phyloP scores from a whole-genome alignment of 208 protist genomes.

The Trypanosoma boissoni region DNA sequence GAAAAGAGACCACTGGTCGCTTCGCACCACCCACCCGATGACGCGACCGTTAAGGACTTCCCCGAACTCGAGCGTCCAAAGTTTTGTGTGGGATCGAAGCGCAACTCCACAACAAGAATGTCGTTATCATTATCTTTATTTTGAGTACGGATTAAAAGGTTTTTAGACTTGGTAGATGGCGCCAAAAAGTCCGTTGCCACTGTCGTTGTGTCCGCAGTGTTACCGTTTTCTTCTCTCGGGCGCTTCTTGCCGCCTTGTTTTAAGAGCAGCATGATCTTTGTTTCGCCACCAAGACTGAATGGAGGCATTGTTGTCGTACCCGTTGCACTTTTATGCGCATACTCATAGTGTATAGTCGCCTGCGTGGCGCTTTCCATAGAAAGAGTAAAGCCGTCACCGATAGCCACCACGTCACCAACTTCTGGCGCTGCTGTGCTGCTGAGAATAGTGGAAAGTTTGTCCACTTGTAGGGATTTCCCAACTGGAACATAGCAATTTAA shows the following conservation, averaged over 20 bases:
- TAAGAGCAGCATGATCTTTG: not conserved
- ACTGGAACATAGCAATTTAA: conserved; percentile 66
- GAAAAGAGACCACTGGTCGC: conserved; percentile 33
- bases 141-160: conserved; percentile 12
- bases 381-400: conserved; percentile 43
- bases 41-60: conserved; percentile 58
- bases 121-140: conserved; percentile 3
- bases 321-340: not conserved
- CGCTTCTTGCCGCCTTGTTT: conserved; percentile 1
- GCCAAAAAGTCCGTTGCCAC: not conserved
- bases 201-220: not conserved
- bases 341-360: conserved; percentile 15
- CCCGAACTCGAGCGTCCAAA: conserved; percentile 42
- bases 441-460: conserved; percentile 24
- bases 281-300: conserved; percentile 9
- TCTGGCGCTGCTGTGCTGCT: conserved; percentile 5
- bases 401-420: conserved; percentile 23
- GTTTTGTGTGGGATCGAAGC: conserved; percentile 55
- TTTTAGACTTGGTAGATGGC: conserved; percentile 14
- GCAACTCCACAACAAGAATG: conserved; percentile 27
- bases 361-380: conserved; percentile 15
- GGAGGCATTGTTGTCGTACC: not conserved
- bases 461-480: conserved; percentile 30
- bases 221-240: not conserved
- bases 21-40: conserved; percentile 37